A percentile compares a stretch with the other conserved stretches of the same genome.
Conservation (phyloP, 306 rosid genomes). For the Spatholobus suberectus region DNA sequence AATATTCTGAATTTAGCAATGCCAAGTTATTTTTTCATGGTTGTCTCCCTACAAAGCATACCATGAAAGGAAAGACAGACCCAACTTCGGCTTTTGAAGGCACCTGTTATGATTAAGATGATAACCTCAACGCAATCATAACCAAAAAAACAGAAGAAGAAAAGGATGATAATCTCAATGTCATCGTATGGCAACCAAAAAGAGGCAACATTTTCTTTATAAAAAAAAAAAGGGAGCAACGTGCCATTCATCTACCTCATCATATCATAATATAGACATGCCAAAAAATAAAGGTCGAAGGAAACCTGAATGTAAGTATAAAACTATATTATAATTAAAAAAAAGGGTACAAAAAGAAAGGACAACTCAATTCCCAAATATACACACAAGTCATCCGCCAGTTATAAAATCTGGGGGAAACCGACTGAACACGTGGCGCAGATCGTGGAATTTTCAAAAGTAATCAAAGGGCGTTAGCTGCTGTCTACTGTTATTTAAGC, state of each 20-base stretch:
- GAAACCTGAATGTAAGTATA: neutral
- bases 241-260: neutral
- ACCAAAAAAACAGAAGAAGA: too few species aligned
- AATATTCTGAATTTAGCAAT: conserved; percentile 19
- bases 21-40: neutral
- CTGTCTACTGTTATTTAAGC: neutral
- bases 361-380: conserved; percentile 64
- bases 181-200: neutral
- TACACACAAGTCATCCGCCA: conserved; percentile 61
- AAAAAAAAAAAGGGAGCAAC: too few species aligned
- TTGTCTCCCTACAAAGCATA: neutral
- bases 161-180: neutral
- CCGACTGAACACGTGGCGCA: conserved; percentile 58
- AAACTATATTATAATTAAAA: neutral
- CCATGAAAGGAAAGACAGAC: conserved; percentile 32
- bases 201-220: too few species aligned
- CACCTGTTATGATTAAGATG: conserved; percentile 18
- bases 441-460: conserved; percentile 46
- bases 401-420: conserved; percentile 57
- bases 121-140: conserved; percentile 4
- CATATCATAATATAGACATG: neutral
- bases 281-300: neutral
- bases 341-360: conserved; percentile 7
- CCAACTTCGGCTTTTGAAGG: conserved; percentile 21
- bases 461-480: conserved; percentile 55